Base-by-base conservation (phyloP, 2,329 filamentous ascomycete genomes). In the Arthrinium phaeospermum region DNA sequence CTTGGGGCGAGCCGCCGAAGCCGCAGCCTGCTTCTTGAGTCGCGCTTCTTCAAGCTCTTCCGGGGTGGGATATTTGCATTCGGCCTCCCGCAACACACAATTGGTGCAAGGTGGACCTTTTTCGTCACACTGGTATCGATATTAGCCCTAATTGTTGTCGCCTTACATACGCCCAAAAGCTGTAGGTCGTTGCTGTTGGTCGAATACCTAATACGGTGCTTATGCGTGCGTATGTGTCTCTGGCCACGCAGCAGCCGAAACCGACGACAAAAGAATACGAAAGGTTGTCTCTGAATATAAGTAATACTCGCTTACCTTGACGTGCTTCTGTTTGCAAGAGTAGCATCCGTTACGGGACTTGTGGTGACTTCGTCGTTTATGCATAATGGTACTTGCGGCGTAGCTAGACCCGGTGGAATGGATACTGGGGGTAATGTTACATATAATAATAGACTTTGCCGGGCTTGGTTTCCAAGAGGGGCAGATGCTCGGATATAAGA, bases 311-410 rank as follows among this genome's bases (percentile, higher is more conserved):
- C 67, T 37, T 49, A 69, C 67, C 47, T 69, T 69, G 6, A 69
- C 67, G n/a, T 69, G 67, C 13, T 69, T 69, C 45, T 69, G 67
- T 13, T 69, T 69, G 45, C 67, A 69, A 30, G 67, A 69, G 13
- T 37, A 49, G 67, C 67, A 69, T 49, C 67, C 67, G 19, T 49
- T 69, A 13, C 67, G 67, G 27, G 67, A 69, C 67, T 69, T 69
- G 24, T 46, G 27, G 8, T 69, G 67, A 16, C 27, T 22, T 69
- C 67, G 45, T 41, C 57, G 57, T 41, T 64, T 41, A 7, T 41
- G 19, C 57, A 64, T 64, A 3, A 2, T 14, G 30, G 10, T 4
- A 41, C 19, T 41, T 64, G 57, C 34, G 3, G 3, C 41, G 57
- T 13, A 3, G 57, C n/a, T 41, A 19, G 34, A 41, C 10, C 34